Base-by-base conservation (phyloP, 768 basidiomycete species). In the Rhodotorula kratochvilovae region DNA sequence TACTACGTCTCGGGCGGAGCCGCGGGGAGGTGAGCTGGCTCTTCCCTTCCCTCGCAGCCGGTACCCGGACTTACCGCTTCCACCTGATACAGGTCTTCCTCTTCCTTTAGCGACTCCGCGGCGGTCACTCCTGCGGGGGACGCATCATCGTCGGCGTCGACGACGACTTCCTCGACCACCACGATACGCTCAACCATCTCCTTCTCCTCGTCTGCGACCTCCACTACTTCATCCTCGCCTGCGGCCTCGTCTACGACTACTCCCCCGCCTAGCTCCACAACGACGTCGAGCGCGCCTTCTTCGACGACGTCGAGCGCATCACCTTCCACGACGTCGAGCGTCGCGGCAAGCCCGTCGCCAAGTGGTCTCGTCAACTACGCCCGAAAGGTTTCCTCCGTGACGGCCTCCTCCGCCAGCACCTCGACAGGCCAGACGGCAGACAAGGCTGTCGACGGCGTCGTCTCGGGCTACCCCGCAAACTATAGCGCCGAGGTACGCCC, bases 391-490 rank as follows among this genome's bases (percentile, higher is more conserved):
- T 13, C n/a, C 27, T 13, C 27, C 10, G 2, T 53, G n/a, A 53
- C 27, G 23, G 51, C 29, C n/a, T 53, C 51, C 27, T 29, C 51
- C 1, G n/a, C 27, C 0, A 13, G 7, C 6, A 53, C 13, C 13
- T 27, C n/a, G n/a, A 53, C 51, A 13, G 27, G 29, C 23, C 66
- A 60, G 50, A 60, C 46, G 2, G 45, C 56, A 21, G 50, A 48
- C 36, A 58, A 58, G 57, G 57, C 57, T 2, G 15, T 58, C 11
- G 57, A 58, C 57, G 57, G 57, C 5, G 27, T 58, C 33, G 16
- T 61, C 5, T 21, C 27, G 2, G 51, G 67, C 23, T 74, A 71
- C 66, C 62, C 67, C 56, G 72, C 61, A 25, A 33, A 63, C 62
- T 63, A 48, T n/a, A 58, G 53, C 36, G 10, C 21, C 5, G 33